Percentiles rank a stretch among this genome's conserved stretches.
Conservation (phyloP, 768 basidiomycete species). For the Amyloporia xantha region DNA sequence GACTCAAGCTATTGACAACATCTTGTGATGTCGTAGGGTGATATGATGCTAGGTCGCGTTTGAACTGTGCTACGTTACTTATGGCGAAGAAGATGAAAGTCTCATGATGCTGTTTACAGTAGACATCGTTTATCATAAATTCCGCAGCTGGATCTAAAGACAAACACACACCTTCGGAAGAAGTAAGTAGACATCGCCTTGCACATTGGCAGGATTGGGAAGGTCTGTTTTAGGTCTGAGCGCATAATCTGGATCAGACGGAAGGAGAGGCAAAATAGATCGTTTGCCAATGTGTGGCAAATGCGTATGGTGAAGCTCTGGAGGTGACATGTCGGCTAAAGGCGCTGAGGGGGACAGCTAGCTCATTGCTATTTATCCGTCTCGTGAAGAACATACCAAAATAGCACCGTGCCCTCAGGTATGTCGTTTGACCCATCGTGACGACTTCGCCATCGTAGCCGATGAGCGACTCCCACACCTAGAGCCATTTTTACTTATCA, state of each 20-base stretch:
- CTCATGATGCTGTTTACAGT: neutral
- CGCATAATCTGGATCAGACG: neutral
- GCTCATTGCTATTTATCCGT: too few species aligned
- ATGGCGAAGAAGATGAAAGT: neutral
- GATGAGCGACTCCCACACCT: too few species aligned
- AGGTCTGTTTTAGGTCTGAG: neutral
- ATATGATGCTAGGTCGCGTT: neutral
- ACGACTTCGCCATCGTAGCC: too few species aligned
- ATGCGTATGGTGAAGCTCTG: neutral
- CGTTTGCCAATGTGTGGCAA: neutral
- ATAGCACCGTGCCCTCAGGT: too few species aligned
- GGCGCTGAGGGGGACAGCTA: too few species aligned
- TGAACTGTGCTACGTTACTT: neutral
- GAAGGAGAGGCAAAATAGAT: neutral
- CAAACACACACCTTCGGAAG: neutral
- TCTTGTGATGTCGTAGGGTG: neutral
- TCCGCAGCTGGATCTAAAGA: neutral
- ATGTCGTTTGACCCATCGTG: too few species aligned
- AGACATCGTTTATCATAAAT: neutral
- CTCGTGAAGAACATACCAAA: too few species aligned
- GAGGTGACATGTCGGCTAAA: neutral
- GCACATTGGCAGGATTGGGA: neutral
- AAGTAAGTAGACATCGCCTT: neutral
- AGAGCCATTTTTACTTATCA: too few species aligned
- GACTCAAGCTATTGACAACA: neutral